These are phyloP conservation scores for Aspergillus udagawae DNA, from an alignment of 2,329 filamentous ascomycete species.

Conservation along the genomic window DNA sequence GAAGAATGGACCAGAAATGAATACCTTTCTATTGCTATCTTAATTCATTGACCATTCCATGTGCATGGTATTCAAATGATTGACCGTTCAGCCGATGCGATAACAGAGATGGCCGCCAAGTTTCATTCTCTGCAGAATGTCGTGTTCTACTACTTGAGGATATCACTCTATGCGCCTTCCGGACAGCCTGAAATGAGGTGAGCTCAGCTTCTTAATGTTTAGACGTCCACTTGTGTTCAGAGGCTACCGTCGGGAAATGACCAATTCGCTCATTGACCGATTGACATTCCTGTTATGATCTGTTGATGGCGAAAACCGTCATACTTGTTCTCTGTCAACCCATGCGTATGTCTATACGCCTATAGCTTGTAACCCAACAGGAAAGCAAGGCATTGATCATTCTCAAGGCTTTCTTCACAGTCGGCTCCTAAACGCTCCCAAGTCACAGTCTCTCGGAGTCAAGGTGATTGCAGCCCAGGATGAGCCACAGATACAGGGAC, in stretches of 20 bases:
- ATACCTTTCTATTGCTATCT: neutral
- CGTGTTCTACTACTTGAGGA: neutral
- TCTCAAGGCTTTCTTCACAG: neutral
- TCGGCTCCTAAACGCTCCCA: neutral
- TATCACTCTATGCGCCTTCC: neutral
- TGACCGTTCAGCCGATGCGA: neutral
- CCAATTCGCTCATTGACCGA: neutral
- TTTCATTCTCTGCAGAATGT: neutral
- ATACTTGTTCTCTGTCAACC: neutral
- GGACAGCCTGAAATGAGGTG: neutral
- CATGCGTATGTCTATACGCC: neutral
- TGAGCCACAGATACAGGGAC: neutral
- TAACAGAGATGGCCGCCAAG: neutral
- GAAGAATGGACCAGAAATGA: neutral
- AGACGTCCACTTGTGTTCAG: neutral
- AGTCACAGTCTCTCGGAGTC: neutral
- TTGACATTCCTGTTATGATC: neutral
- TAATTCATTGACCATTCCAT: neutral
- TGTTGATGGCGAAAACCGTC: neutral
- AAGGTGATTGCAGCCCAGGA: neutral
- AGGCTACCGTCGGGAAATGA: neutral
- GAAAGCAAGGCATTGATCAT: neutral
- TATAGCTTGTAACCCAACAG: neutral
- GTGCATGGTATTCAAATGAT: neutral
- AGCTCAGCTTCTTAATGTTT: neutral